These are phyloP conservation scores for Globisporangium radiosum DNA, from an alignment of 352 stramenopile genomes.

Conservation along the genomic window DNA sequence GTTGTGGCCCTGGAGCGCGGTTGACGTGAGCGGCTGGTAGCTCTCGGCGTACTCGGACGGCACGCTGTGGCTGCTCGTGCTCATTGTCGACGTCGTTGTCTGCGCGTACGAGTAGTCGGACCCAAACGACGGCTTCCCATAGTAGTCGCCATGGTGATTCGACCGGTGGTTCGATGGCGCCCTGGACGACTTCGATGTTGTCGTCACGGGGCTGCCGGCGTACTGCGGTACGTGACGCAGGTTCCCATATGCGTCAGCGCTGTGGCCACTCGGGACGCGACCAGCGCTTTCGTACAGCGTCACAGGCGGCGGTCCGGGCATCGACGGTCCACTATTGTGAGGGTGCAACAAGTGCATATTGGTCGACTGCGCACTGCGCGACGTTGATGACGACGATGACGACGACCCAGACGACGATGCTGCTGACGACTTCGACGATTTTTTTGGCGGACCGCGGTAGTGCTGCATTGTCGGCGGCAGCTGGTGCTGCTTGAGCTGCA, in stretches of 20 bases:
- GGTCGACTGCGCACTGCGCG: background rate
- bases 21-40: constrained; percentile 12
- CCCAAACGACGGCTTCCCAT: constrained; percentile 11
- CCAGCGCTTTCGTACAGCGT: constrained; percentile 7
- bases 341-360: constrained; percentile 13
- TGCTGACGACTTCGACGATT: background rate
- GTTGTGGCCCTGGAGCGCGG: constrained; percentile 1
- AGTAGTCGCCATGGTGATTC: background rate
- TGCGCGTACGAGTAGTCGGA: constrained; percentile 19
- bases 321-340: background rate
- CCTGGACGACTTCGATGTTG: background rate
- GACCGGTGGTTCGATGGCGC: background rate
- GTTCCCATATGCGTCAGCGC: constrained; percentile 2
- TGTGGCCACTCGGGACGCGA: constrained; percentile 2
- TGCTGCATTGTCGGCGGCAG: constrained; percentile 3
- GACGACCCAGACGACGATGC: no score
- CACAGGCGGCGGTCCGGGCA: background rate
- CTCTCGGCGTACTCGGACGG: constrained; percentile 11
- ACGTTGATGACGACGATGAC: background rate
- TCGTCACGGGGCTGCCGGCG: constrained; percentile 3
- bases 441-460: background rate
- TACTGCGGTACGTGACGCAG: constrained; percentile 10
- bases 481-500: background rate
- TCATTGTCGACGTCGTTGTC: constrained; percentile 10
- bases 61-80: constrained; percentile 13